phyloP scores from a whole-genome alignment of 345 rosid species.

The Litchi chinensis region DNA sequence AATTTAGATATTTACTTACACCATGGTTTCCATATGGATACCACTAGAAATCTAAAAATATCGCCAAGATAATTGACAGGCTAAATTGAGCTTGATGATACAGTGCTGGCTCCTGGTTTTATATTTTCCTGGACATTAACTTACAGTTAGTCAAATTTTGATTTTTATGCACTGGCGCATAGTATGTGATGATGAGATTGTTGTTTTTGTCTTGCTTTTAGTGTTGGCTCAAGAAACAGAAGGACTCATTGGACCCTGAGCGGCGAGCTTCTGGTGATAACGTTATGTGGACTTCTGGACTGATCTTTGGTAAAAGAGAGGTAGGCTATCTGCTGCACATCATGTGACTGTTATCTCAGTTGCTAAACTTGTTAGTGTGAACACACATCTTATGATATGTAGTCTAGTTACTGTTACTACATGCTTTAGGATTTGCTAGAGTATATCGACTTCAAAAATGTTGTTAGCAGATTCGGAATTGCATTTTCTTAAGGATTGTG shows the following conservation, averaged over 20 bases:
- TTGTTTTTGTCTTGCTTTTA: slow-evolving; percentile 11
- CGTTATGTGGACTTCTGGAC: slow-evolving; percentile 43
- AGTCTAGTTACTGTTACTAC: background rate
- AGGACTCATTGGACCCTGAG: slow-evolving; percentile 25
- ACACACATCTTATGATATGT: background rate
- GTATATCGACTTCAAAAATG: background rate
- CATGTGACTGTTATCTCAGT: slow-evolving; percentile 1
- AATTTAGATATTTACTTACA: background rate
- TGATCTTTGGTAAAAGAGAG: slow-evolving; percentile 38
- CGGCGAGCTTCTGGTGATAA: slow-evolving; percentile 25
- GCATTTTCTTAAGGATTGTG: background rate
- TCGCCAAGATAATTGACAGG: background rate
- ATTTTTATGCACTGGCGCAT: background rate
- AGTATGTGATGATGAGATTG: background rate
- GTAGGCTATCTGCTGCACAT: slow-evolving; percentile 7
- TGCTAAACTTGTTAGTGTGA: background rate
- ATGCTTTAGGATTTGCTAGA: background rate
- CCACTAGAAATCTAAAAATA: background rate
- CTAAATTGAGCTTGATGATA: background rate
- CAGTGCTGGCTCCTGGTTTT: background rate
- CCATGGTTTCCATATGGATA: background rate
- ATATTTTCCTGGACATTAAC: no score
- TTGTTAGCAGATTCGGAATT: background rate
- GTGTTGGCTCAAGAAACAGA: slow-evolving; percentile 49
- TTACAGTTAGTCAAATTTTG: background rate